These are phyloP conservation scores for Pythium oligandrum DNA, from an alignment of 352 stramenopile species.

Conservation along the genomic window DNA sequence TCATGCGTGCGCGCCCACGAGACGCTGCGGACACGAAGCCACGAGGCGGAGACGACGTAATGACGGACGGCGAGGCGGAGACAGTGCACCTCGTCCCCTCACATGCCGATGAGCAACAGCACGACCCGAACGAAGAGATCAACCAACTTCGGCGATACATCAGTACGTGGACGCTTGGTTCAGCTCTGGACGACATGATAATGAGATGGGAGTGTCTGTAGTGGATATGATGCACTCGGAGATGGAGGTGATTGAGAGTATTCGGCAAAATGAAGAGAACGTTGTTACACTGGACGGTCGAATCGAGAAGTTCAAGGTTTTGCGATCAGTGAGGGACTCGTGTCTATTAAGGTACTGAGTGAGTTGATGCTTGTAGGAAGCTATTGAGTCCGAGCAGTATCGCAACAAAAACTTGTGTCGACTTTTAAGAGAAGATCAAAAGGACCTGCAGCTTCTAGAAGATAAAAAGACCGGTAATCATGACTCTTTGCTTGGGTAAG, in stretches of 20 bases:
- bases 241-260: conserved; percentile 62
- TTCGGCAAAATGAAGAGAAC: conserved; percentile 60
- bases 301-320: conserved; percentile 56
- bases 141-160: conserved; percentile 65
- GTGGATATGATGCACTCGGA: conserved; percentile 80
- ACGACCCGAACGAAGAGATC: conserved; percentile 34
- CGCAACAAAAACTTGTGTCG: conserved; percentile 33
- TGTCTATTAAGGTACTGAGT: not conserved
- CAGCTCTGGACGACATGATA: not conserved
- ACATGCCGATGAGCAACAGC: no score
- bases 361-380: conserved; percentile 22
- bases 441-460: conserved; percentile 33
- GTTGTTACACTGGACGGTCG: conserved; percentile 33
- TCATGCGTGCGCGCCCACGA: no score
- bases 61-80: no score
- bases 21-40: no score
- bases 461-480: conserved; percentile 36
- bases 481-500: not conserved
- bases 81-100: no score
- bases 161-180: conserved; percentile 20
- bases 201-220: conserved; percentile 12
- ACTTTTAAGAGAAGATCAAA: conserved; percentile 19
- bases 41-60: no score
- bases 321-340: no score
- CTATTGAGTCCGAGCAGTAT: conserved; percentile 32